A percentile compares a stretch with the other conserved stretches of the same genome.
These are phyloP conservation scores for Pterothamnion heteromorphum DNA, from an alignment of 31 red algal species.

Conservation along the genomic window DNA sequence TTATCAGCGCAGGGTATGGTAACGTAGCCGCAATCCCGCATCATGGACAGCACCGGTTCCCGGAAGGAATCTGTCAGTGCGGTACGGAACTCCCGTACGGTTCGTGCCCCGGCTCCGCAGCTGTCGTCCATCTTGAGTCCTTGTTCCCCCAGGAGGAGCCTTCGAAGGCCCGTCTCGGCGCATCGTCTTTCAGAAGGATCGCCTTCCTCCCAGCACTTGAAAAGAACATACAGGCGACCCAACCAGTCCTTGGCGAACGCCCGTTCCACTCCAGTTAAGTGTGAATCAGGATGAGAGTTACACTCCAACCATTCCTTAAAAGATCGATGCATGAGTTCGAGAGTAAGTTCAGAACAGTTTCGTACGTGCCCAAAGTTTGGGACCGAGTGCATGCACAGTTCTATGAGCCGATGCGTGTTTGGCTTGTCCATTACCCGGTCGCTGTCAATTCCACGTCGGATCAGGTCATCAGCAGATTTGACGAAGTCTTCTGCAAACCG, in stretches of 20 bases:
- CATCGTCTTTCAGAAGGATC: neutral
- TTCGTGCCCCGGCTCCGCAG: neutral
- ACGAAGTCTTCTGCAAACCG: neutral
- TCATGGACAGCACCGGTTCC: neutral
- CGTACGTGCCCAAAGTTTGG: neutral
- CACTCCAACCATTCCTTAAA: conserved; percentile 3
- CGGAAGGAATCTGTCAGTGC: neutral
- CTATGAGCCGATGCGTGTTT: neutral
- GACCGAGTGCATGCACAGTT: neutral
- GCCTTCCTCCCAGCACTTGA: neutral
- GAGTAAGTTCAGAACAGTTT: neutral
- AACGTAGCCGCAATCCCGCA: neutral
- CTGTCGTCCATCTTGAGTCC: neutral
- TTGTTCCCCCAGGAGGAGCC: neutral
- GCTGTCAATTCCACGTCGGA: too few relatives aligned
- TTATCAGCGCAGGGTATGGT: neutral
- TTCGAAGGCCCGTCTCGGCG: neutral
- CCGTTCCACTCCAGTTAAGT: neutral
- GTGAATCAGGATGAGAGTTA: neutral
- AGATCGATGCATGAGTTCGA: neutral
- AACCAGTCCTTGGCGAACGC: neutral
- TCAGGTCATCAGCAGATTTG: neutral
- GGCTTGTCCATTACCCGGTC: neutral
- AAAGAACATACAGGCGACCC: neutral
- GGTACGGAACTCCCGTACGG: neutral